Base-by-base conservation (phyloP, 306 rosid genomes). In the Corylus heterophylla region DNA sequence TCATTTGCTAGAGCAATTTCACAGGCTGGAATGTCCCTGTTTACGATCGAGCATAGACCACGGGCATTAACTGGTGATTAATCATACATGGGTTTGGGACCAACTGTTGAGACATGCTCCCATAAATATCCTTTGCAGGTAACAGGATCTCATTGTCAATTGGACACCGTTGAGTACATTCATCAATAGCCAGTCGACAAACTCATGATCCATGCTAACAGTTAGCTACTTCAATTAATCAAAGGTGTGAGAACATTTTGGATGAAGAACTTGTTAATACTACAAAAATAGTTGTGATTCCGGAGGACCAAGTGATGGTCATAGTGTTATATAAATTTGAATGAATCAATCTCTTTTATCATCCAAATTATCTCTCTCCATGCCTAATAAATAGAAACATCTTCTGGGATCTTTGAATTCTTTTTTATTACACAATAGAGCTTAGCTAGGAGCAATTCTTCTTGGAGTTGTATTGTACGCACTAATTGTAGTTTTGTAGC, bases 1-100 rank as follows among this genome's bases (percentile, higher is more conserved):
- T 94, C 94, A 22, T 95, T 92, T 78, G 97, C 85, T 61, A 84
- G 98, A 81, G 98, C 98, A 72, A 83, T 95, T 84, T 91, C 98
- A 10, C 98, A 92, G 79, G 91, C 96, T 3, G 98, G 97, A 81
- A 90, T 92, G 98, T 92, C 98, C 74, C 90, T 95, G 80, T 86
- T 83, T 78, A 87, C 92, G 51, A 85, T 91, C 31, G 89, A 85
- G 78, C 98, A 95, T 79, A 86, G 90, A 85, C 97, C 97, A 1
- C 88, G 97, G 81, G 98, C 97, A 62, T 85, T 95, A 83, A 89
- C 90, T 8, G 98, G 97, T 22, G 96, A 92, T 78, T 95, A 90
- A 82, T 59, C 64, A 22, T 81, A 20, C 45, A 42, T 42, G 7
- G 45, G 45, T 8, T 5, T 42, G 45, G 45, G 45, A 42, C 45